Percentiles rank a stretch among this genome's conserved stretches.
phyloP scores from a whole-genome alignment of 2,329 filamentous ascomycete species.

The Colletotrichum lupini region DNA sequence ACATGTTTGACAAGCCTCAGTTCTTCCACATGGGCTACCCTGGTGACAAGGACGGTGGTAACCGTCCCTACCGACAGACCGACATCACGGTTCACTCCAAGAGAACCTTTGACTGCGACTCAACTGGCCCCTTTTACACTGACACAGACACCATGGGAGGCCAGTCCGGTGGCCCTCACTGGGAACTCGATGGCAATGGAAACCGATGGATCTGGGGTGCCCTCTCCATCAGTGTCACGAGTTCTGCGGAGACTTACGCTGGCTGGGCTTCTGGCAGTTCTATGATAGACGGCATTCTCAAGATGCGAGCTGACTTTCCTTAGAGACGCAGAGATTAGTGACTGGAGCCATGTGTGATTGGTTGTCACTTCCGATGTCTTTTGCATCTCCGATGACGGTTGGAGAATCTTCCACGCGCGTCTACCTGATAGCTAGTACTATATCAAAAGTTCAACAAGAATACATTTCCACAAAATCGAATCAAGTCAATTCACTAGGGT shows the following conservation, averaged over 20 bases:
- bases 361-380: background rate
- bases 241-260: background rate
- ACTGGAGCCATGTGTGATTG: background rate
- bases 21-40: slow-evolving; percentile 38
- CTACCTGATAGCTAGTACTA: too few species aligned
- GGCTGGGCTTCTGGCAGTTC: background rate
- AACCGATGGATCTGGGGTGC: background rate
- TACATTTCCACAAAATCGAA: too few species aligned
- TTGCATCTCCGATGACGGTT: background rate
- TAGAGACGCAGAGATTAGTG: background rate
- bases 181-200: background rate
- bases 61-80: slow-evolving; percentile 8
- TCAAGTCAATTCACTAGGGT: too few species aligned
- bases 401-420: too few species aligned
- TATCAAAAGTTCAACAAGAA: too few species aligned
- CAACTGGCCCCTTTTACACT: background rate
- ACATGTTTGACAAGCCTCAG: slow-evolving; percentile 22
- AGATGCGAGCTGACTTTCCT: background rate
- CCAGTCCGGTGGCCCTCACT: background rate
- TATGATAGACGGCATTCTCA: background rate
- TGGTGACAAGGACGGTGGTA: slow-evolving; percentile 34
- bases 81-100: background rate
- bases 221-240: background rate
- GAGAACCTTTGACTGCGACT: background rate
- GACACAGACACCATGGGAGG: background rate